Percentiles rank a stretch among this genome's conserved stretches.
Evolutionary conservation across 2,329 filamentous ascomycete species (phyloP).

Genomic region (Metarhizium sp.): DNA sequence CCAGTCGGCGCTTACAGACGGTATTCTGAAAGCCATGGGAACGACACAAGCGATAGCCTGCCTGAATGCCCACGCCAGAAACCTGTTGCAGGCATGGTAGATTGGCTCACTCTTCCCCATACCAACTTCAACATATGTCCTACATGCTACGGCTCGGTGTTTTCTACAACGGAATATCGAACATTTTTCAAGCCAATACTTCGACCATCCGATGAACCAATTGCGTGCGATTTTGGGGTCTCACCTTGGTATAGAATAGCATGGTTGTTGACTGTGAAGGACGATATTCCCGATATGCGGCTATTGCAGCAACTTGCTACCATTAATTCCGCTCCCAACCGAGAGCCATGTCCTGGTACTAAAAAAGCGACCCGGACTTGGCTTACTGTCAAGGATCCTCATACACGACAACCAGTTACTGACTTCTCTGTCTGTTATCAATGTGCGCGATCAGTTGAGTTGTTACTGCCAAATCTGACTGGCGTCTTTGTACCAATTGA

Average conservation of each 20-base stretch:
- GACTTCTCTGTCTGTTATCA: slow-evolving; percentile 68
- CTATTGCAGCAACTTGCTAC: slow-evolving; percentile 62
- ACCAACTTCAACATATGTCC: slow-evolving; percentile 75
- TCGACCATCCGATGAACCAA: slow-evolving; percentile 45
- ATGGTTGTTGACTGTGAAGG: slow-evolving; percentile 70
- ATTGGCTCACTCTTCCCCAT: slow-evolving; percentile 72
- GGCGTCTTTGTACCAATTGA: slow-evolving; percentile 53
- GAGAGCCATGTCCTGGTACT: slow-evolving; percentile 47
- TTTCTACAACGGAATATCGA: slow-evolving; percentile 58
- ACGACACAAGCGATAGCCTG: slow-evolving; percentile 27
- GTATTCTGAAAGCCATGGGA: slow-evolving; percentile 36
- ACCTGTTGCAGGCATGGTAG: slow-evolving; percentile 53
- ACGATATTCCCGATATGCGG: slow-evolving; percentile 54
- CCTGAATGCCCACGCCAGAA: slow-evolving; percentile 61
- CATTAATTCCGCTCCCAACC: slow-evolving; percentile 39
- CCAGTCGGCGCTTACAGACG: slow-evolving; percentile 39
- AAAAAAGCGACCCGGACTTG: slow-evolving; percentile 52
- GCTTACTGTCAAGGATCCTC: slow-evolving; percentile 66
- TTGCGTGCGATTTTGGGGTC: slow-evolving; percentile 70
- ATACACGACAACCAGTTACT: slow-evolving; percentile 51
- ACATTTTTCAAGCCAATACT: slow-evolving; percentile 52
- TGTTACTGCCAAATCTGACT: slow-evolving; percentile 62
- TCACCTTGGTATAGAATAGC: slow-evolving; percentile 75
- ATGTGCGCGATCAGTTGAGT: slow-evolving; percentile 64
- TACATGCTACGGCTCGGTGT: slow-evolving; percentile 63